Percentiles rank a stretch among this genome's conserved stretches.
Evolutionary conservation across 2,329 filamentous ascomycete genomes (phyloP).

Genomic region (Aureobasidium lini): DNA sequence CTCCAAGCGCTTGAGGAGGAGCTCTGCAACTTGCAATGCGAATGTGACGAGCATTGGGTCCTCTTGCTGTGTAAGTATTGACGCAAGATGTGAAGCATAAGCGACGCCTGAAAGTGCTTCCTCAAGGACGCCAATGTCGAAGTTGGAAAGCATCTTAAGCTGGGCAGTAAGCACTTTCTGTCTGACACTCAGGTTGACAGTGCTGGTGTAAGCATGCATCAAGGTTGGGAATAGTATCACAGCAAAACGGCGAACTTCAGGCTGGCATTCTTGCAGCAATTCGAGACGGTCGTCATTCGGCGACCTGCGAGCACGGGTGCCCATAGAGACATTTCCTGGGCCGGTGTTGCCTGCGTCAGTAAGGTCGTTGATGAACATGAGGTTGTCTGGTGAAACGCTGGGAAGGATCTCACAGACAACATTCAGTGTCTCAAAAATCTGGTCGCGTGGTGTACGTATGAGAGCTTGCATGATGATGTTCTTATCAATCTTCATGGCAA

Average conservation of each 20-base stretch:
- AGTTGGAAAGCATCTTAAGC: conserved; percentile 92
- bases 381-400: conserved; percentile 53
- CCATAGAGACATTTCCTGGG: conserved; percentile 37
- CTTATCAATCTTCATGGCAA: conserved; percentile 82
- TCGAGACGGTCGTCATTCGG: conserved; percentile 76
- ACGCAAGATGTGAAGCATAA: conserved; percentile 91
- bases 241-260: conserved; percentile 83
- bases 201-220: conserved; percentile 95
- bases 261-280: conserved; percentile 71
- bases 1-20: conserved; percentile 76
- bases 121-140: conserved; percentile 76
- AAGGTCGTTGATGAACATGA: conserved; percentile 45
- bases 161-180: conserved; percentile 95
- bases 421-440: conserved; percentile 94
- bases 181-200: conserved; percentile 87
- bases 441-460: conserved; percentile 89
- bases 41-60: conserved; percentile 79
- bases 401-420: conserved; percentile 93
- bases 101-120: conserved; percentile 82
- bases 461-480: conserved; percentile 98
- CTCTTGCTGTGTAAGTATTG: conserved; percentile 92
- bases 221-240: conserved; percentile 89
- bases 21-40: conserved; percentile 80
- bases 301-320: conserved; percentile 44
- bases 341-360: conserved; percentile 43